These are phyloP conservation scores for Purpureocillium takamizusanense DNA, from an alignment of 2,329 filamentous ascomycete species.

Conservation along the genomic window DNA sequence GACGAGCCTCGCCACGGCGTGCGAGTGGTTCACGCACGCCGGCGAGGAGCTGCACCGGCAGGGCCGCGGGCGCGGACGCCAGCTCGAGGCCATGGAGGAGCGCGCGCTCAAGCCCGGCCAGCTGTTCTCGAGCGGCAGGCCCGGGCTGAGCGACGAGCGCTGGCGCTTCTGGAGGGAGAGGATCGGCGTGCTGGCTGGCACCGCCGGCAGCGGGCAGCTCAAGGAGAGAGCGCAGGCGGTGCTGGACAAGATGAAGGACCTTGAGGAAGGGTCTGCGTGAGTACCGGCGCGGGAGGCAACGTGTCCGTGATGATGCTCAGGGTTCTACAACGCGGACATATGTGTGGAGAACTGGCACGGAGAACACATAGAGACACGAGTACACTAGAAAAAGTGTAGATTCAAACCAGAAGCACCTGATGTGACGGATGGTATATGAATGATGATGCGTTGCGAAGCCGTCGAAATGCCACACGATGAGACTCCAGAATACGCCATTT, in stretches of 20 bases:
- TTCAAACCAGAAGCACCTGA: neutral
- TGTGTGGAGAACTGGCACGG: no score
- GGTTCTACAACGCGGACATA: no score
- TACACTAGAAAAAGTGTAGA: neutral
- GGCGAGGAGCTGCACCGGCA: conserved; percentile 14
- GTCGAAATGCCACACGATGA: no score
- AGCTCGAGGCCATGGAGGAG: conserved; percentile 12
- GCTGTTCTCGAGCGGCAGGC: conserved; percentile 9
- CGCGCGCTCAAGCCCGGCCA: conserved; percentile 11
- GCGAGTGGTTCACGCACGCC: conserved; percentile 21
- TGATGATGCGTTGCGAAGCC: neutral
- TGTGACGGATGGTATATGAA: neutral
- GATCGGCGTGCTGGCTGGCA: conserved; percentile 11
- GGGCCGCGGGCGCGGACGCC: conserved; percentile 2
- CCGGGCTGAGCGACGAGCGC: conserved; percentile 15
- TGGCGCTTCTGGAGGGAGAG: conserved; percentile 22
- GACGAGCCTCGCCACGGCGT: conserved; percentile 11
- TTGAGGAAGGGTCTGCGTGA: conserved; percentile 9
- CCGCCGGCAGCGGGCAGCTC: conserved; percentile 9
- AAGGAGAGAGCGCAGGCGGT: conserved; percentile 12
- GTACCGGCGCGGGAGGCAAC: no score
- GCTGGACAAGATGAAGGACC: conserved; percentile 11
- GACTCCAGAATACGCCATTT: no score
- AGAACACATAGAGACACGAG: no score
- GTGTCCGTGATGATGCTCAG: neutral